Percentiles rank a stretch among this genome's conserved stretches.
phyloP scores from a whole-genome alignment of 2,329 filamentous ascomycete species.

The Colletotrichum agaves region DNA sequence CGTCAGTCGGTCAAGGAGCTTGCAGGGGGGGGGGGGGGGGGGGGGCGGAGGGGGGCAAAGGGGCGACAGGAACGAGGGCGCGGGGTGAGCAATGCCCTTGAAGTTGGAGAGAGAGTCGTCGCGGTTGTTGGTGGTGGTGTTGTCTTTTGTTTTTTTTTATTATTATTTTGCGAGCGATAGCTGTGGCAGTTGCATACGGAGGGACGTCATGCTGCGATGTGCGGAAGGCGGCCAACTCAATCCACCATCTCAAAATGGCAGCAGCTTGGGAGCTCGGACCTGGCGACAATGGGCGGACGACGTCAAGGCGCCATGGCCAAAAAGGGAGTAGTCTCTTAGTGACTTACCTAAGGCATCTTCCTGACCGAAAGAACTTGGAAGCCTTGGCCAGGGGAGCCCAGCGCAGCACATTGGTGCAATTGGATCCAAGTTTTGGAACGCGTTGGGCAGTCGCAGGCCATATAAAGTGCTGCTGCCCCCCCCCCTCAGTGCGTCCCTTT shows the following conservation, averaged over 20 bases:
- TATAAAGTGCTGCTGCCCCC: slow-evolving; percentile 14
- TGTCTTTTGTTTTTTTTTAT: neutral
- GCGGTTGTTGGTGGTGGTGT: neutral
- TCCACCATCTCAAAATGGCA: slow-evolving; percentile 14
- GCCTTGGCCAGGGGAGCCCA: slow-evolving; percentile 18
- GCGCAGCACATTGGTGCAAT: neutral
- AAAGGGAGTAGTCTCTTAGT: neutral
- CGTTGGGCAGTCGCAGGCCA: neutral
- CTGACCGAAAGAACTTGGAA: neutral
- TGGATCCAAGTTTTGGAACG: neutral
- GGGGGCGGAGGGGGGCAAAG: neutral
- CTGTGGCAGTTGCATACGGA: neutral
- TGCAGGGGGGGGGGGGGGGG: too few relatives aligned
- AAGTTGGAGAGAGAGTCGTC: neutral
- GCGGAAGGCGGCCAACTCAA: slow-evolving; percentile 1
- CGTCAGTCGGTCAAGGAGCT: too few relatives aligned
- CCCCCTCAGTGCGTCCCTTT: neutral
- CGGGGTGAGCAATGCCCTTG: slow-evolving; percentile 2
- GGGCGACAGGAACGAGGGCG: neutral
- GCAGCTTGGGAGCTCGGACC: slow-evolving; percentile 10
- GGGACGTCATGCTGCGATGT: slow-evolving; percentile 28
- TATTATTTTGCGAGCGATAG: slow-evolving; percentile 1
- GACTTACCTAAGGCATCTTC: slow-evolving; percentile 12
- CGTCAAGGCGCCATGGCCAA: neutral
- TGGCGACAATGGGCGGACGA: neutral